phyloP scores from a whole-genome alignment of 2,329 filamentous ascomycete species.

The Apiospora kogelbergensis region DNA sequence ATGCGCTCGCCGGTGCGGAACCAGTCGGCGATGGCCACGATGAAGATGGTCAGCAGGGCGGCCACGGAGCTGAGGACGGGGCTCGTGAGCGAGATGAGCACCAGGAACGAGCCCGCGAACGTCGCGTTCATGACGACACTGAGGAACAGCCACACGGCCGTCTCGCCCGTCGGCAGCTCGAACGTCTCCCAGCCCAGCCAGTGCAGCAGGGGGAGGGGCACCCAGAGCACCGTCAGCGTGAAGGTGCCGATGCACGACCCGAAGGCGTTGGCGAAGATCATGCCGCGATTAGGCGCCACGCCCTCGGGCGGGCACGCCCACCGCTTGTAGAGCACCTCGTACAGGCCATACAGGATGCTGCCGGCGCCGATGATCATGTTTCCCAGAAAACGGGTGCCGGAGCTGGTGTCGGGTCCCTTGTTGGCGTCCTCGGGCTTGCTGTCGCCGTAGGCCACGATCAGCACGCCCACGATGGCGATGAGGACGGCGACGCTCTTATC shows the following conservation, averaged over 20 bases:
- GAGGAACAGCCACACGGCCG: constrained; percentile 76
- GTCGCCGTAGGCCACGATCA: constrained; percentile 95
- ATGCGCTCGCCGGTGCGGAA: constrained; percentile 76
- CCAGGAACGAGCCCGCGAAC: constrained; percentile 90
- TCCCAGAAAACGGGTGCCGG: constrained; percentile 71
- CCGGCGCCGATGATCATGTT: constrained; percentile 92
- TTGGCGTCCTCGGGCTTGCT: constrained; percentile 46
- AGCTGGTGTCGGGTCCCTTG: constrained; percentile 46
- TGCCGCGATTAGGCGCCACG: constrained; percentile 78
- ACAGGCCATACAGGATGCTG: constrained; percentile 90
- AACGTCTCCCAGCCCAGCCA: constrained; percentile 77
- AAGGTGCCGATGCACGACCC: constrained; percentile 85
- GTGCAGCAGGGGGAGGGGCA: constrained; percentile 85
- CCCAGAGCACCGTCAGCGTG: constrained; percentile 85
- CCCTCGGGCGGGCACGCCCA: constrained; percentile 92
- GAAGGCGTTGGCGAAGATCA: constrained; percentile 93
- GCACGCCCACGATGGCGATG: constrained; percentile 84
- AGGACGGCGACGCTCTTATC: constrained; percentile 86
- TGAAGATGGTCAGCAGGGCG: constrained; percentile 91
- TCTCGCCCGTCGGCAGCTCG: constrained; percentile 73
- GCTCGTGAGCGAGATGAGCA: constrained; percentile 88
- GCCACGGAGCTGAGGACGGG: constrained; percentile 92
- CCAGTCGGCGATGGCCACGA: constrained; percentile 92
- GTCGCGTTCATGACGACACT: constrained; percentile 85
- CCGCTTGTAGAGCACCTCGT: constrained; percentile 95